These are phyloP conservation scores for Emergomyces orientalis DNA, from an alignment of 2,329 filamentous ascomycete species.

Conservation along the genomic window DNA sequence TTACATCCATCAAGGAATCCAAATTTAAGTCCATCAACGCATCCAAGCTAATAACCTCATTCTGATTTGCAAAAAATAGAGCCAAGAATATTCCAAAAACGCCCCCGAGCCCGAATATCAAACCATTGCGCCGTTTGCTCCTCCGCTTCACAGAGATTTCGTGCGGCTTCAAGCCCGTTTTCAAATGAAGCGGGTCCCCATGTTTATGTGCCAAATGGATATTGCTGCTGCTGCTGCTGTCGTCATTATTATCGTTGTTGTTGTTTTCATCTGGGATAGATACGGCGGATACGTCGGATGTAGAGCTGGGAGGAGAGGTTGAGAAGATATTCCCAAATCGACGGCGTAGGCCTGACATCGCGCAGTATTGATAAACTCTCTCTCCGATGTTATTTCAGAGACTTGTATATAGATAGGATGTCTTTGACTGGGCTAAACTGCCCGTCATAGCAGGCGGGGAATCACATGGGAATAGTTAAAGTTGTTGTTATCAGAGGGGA, in stretches of 20 bases:
- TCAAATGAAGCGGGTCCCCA: conserved; percentile 25
- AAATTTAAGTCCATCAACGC: conserved; percentile 62
- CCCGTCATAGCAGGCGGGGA: conserved; percentile 15
- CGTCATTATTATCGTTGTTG: conserved; percentile 32
- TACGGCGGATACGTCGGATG: conserved; percentile 1
- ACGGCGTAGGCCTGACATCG: conserved; percentile 34
- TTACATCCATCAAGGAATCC: conserved; percentile 74
- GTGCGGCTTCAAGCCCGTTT: conserved; percentile 24
- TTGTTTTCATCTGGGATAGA: conserved; percentile 5
- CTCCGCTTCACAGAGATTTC: conserved; percentile 23
- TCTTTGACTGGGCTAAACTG: conserved; percentile 3
- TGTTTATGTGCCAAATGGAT: not conserved
- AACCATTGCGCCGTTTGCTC: conserved; percentile 64
- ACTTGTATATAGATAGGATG: not conserved
- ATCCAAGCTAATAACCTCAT: conserved; percentile 81
- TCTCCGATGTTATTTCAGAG: not conserved
- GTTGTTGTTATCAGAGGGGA: not conserved
- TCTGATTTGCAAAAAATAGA: conserved; percentile 79
- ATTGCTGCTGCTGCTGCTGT: conserved; percentile 7
- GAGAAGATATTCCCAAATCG: conserved; percentile 31
- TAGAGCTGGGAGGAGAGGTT: conserved; percentile 5
- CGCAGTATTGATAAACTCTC: not conserved
- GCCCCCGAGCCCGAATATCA: conserved; percentile 80
- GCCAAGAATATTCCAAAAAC: conserved; percentile 85
- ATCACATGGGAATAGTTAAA: conserved; percentile 10